Base-by-base conservation (phyloP, 768 basidiomycete genomes). In the Crassisporium funariophilum region DNA sequence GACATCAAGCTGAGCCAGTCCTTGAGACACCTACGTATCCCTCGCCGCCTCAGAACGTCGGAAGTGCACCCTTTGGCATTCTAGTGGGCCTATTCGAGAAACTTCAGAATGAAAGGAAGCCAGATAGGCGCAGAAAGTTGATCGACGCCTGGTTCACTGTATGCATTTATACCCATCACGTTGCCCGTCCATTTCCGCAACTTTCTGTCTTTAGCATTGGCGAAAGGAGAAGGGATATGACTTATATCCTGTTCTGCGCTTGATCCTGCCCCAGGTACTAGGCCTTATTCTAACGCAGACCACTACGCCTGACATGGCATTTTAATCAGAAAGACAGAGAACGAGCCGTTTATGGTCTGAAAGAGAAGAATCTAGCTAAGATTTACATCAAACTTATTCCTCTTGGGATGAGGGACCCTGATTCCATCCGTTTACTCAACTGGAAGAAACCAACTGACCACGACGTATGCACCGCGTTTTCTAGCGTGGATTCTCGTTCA, bases 331-430 rank as follows among this genome's bases (percentile, higher is more conserved):
- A 97, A 81, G 97, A 98, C 63, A 79, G 87, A 24, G 92, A 98
- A 52, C 83, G 97, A 43, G 81, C 91, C 0, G 85, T 94, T 0
- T 99, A 98, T 65, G 91, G 93, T 11, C 67, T 97, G 54, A 99
- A 99, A 64, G 97, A 99, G 72, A 89, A 88, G 69, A 90, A 88
- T 61, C 71, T 99, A 2, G 95, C 94, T 4, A 98, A 94, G 66
- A 83, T 82, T 8, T 97, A 95, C 62, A 91, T 95, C 70, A 85
- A 88, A 51, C 77, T 95, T 2, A 88, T 98, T 25, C 91, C 90
- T 1, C 74, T 99, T 2, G 86, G 87, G 29, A 79, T 69, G 62
- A 82, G 82, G 60, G 88, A 91, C 45, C 84, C 83, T 5, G 91
- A 95, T 59, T 87, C 91, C 0, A 77, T 88, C 38, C 79, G 89